phyloP scores from a whole-genome alignment of 2,329 filamentous ascomycete species.

The Aureobasidium sp. region DNA sequence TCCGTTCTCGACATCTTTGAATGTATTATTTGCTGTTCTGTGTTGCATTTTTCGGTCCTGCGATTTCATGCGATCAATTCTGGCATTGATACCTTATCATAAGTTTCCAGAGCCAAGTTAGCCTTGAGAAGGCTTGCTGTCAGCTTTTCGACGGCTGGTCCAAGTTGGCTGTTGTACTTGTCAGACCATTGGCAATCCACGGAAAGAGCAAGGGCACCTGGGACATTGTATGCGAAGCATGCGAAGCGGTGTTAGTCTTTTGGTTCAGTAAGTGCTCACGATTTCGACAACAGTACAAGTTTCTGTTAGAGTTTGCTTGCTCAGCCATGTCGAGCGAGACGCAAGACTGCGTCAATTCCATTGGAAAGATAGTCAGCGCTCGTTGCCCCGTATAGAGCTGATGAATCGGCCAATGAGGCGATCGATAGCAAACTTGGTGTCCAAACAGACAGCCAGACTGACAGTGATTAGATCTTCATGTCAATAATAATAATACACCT shows the following conservation, averaged over 20 bases:
- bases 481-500: neutral
- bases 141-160: neutral
- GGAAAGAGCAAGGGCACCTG: neutral
- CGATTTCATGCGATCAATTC: neutral
- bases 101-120: no score
- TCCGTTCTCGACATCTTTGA: neutral
- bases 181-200: neutral
- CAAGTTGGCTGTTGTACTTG: neutral
- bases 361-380: neutral
- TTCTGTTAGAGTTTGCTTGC: neutral
- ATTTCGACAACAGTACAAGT: neutral
- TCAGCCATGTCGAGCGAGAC: neutral
- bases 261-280: conserved; percentile 1
- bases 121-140: neutral
- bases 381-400: neutral
- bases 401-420: neutral
- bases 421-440: neutral
- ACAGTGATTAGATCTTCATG: neutral
- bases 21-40: neutral
- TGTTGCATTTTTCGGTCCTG: no score
- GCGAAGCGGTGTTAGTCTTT: neutral
- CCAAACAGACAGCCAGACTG: neutral
- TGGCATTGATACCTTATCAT: neutral
- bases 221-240: neutral
- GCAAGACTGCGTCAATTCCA: neutral